Conservation (phyloP, 306 rosid species). For the Dalbergia oliveri region DNA sequence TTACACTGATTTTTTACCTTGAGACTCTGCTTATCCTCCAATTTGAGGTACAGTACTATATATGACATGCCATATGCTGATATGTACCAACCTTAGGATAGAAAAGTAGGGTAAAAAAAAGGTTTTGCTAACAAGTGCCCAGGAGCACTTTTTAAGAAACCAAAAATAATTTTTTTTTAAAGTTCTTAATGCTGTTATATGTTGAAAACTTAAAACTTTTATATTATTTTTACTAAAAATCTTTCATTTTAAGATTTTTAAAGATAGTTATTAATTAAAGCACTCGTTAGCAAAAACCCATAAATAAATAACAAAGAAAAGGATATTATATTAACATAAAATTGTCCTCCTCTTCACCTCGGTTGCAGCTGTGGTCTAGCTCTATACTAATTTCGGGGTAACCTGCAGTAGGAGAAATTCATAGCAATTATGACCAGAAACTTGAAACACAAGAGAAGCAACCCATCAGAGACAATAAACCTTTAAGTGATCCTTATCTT, state of each 20-base stretch:
- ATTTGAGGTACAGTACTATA: background rate
- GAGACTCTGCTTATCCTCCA: background rate
- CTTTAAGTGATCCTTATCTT: slow-evolving; percentile 74
- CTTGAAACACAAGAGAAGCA: slow-evolving; percentile 26
- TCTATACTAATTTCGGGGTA: slow-evolving; percentile 83
- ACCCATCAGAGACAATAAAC: slow-evolving; percentile 40
- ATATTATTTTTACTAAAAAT: no score
- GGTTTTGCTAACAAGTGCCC: background rate
- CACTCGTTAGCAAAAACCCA: no score
- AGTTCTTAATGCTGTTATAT: no score
- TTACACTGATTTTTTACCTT: background rate
- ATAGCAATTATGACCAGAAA: slow-evolving; percentile 31
- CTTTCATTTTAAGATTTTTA: no score
- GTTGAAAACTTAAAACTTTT: no score
- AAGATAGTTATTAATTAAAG: no score
- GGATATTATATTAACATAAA: slow-evolving; percentile 82
- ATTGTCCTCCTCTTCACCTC: slow-evolving; percentile 90
- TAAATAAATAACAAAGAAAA: slow-evolving; percentile 54
- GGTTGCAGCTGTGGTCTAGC: slow-evolving; percentile 71
- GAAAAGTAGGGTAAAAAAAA: background rate
- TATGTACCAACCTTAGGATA: slow-evolving; percentile 7
- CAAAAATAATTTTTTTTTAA: no score
- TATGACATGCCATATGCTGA: background rate
- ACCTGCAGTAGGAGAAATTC: slow-evolving; percentile 57
- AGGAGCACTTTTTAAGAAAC: no score